These are phyloP conservation scores for Moringa oleifera DNA, from an alignment of 345 rosid species.

Conservation along the genomic window DNA sequence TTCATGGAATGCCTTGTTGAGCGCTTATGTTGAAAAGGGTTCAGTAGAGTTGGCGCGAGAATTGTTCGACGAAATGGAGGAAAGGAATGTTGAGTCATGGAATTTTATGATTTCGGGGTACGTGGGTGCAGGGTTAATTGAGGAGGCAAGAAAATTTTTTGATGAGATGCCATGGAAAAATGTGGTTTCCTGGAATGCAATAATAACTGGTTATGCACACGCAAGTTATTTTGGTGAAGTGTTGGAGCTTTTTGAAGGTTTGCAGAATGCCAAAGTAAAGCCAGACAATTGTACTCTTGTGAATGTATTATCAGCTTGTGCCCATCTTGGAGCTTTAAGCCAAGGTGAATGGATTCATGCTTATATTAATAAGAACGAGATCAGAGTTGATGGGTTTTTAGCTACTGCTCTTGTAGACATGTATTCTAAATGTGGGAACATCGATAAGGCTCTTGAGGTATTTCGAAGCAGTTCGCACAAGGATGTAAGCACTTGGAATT, in stretches of 20 bases:
- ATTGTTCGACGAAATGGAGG: conserved; percentile 42
- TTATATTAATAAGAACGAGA: conserved; percentile 33
- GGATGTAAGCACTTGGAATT: conserved; percentile 52
- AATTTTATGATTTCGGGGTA: conserved; percentile 48
- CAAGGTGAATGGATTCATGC: conserved; percentile 45
- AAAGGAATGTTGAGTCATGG: conserved; percentile 43
- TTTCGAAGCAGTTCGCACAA: conserved; percentile 27
- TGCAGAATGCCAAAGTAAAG: conserved; percentile 27
- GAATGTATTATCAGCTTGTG: conserved; percentile 44
- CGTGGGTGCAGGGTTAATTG: conserved; percentile 26
- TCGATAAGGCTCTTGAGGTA: conserved; percentile 43
- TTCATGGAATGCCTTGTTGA: conserved; percentile 45
- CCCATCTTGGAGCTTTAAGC: conserved; percentile 35
- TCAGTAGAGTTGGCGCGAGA: conserved; percentile 28
- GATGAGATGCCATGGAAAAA: conserved; percentile 32
- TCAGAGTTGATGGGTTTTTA: conserved; percentile 28
- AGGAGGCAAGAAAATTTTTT: conserved; percentile 31
- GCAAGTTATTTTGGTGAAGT: conserved; percentile 26
- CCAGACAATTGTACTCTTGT: conserved; percentile 39
- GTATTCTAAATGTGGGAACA: conserved; percentile 50
- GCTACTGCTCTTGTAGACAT: conserved; percentile 53
- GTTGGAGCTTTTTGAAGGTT: conserved; percentile 32
- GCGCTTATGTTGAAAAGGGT: conserved; percentile 35
- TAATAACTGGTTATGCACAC: conserved; percentile 33
- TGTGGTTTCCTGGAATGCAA: conserved; percentile 44